Base-by-base conservation (phyloP, 2,329 filamentous ascomycete genomes). In the Sarocladiaceae sp. region DNA sequence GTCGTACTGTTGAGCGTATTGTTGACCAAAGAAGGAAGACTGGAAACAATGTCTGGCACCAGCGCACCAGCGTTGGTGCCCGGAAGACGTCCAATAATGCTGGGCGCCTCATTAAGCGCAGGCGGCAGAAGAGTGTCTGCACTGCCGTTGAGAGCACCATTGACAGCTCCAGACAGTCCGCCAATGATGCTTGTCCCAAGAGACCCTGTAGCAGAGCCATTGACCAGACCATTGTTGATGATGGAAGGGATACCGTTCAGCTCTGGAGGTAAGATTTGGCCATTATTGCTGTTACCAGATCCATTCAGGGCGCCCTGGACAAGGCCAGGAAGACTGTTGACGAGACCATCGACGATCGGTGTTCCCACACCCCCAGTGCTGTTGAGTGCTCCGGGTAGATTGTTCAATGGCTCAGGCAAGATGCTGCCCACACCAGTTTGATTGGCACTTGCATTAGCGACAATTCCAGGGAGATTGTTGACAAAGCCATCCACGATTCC, bases 1-100 rank as follows among this genome's bases (percentile, higher is more conserved):
- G 47, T 17, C 10, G 11, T n/a, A 25, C 22, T 50, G 33, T 37
- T 28, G 17, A 50, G 13, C 3, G 47, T 37, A 7, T 29, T 37
- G 31, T 50, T 50, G 47, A 50, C 31, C 29, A 50, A n/a, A 25
- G 29, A 36, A 3, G 47, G 47, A 8, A 50, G 20, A 17, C 26
- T 20, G 11, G 29, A 15, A 5, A 50, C 47, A 11, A 50, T 36
- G 6, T 50, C 47, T 23, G 47, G 47, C 3, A 50, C 47, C 5
- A 50, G 47, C 10, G 29, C 6, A 3, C 22, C 33, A 6, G 29
- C 33, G 20, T 36, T 37, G 15, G 47, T 50, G 15, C 47, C 47
- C 25, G 25, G 25, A 3, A 50, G 20, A 3, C 12, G 4, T 12
- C 47, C 31, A n/a, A 50, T 36, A 22, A 50, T 22, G 28, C 20